Base-by-base conservation (phyloP, 176 grass and related monocot genomes). In the Lolium multiflorum region DNA sequence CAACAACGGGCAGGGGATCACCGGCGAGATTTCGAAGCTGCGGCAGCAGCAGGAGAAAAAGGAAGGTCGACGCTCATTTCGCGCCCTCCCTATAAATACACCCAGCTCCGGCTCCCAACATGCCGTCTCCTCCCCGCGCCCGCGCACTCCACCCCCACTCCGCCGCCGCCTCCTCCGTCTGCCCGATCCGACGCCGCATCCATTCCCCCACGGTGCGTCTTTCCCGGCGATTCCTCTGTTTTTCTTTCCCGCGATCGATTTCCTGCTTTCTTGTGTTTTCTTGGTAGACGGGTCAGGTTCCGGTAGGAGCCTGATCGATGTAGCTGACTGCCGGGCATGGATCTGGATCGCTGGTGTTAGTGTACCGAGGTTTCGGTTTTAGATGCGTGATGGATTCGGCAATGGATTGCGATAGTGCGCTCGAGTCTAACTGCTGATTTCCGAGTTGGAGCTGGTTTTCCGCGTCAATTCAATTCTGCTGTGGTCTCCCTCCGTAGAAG, bases 61-160 rank as follows among this genome's bases (percentile, higher is more conserved):
- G 73, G 49, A 55, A 76, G 49, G 74, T 16, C 15, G 25, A 52
- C 25, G 25, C 48, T 2, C 24, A 52, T 76, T 76, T 76, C 14
- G 73, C 73, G 49, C 73, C 21, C 73, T 47, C 47, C 48, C 74
- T 76, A 76, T 76, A 76, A 76, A 76, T 55, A 76, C 48, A 31
- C 49, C 49, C 22, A 3, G 13, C 74, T 76, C 74, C 73, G 49
- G 13, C 47, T 16, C 65, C 65, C 5, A 5, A 18, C 72, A 54
- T 76, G 73, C 72, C 72, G 72, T 47, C 46, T 75, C 72, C 47
- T 9, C 14, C 47, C 70, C 48, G 46, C 22, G 71, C 72, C 48
- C 72, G 72, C 47, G 72, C 74, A 55, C 49, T 76, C 1, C 25
- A 5, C 74, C 74, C 8, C 9, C 49, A 55, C 74, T 55, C 4